Evolutionary conservation across 2,329 filamentous ascomycete genomes (phyloP), one percentile per base, ranked within the genome.

Genomic region (Ophiosphaerella korrae): DNA sequence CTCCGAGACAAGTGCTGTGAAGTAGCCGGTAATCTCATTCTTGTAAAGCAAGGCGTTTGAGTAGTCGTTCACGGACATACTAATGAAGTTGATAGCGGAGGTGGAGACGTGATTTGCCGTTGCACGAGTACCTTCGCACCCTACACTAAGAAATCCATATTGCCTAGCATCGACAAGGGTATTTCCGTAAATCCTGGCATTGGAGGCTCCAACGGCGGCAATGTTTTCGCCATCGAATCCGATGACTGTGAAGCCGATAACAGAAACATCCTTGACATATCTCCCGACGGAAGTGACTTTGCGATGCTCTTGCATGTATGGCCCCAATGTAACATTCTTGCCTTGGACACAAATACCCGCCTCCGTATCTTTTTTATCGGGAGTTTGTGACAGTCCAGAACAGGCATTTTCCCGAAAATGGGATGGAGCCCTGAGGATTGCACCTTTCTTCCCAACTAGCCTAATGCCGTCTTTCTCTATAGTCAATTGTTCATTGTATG

Each of bases 271-370:
- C 31, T 70, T 60, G 34, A 75, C 67, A 0, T 14, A 42, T 6
- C 24, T 52, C 7, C 51, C 48, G 2, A 72, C 72, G 1, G 63
- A 65, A 0, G 33, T 18, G 6, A 76, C 60, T 21, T 58, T 65
- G 9, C 58, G 59, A 41, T 76, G 72, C 54, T 75, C 74, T 1
- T 18, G 43, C 3, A 54, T 32, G 47, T 67, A 74, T 2, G 41
- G 18, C 0, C 40, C 55, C 0, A 71, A 47, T 26, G 63, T 40
- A 41, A 75, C 56, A 1, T 62, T 60, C 7, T 50, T 47, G 5
- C 74, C 73, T 6, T 54, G 53, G 18, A 76, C 53, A n/a, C 74
- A 76, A 32, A 76, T 75, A 2, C 73, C 72, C 8, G 66, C 66
- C 18, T 64, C 53, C 16, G 49, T 66, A 1, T 38, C 43, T 5